Base-by-base conservation (phyloP, 805 yeast species). In the Yarrowia porcina region DNA sequence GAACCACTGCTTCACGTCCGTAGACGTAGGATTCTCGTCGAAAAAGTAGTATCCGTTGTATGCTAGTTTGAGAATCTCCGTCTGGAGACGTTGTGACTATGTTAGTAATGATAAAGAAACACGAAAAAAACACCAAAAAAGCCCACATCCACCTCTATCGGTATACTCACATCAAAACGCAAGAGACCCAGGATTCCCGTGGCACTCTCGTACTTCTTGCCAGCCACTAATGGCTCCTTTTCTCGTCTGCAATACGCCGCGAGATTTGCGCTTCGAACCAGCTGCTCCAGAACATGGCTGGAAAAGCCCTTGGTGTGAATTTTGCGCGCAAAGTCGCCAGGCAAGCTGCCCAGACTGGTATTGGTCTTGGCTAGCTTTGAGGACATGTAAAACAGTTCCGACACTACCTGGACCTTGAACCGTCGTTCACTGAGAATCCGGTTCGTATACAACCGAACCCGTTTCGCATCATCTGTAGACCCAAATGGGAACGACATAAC, bases 401-500 rank as follows among this genome's bases (percentile, higher is more conserved):
- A 18, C n/a, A 56, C 61, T 1, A 56, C 47, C 23, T 39, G 28
- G 12, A 56, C 49, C 49, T 39, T 56, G 39, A 56, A 56, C 1
- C 49, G 61, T 21, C 61, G 38, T 17, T 56, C 61, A 15, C 38
- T 27, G 9, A 56, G 39, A 13, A 56, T 17, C 23, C 61, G 25
- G 13, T 41, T 56, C 15, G 49, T 28, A 30, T 56, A 56, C 5
- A 56, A 21, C 4, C 38, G 27, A 7, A 56, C 28, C 2, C 61
- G 61, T 17, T 56, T 56, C n/a, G 27, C 20, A 12, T 56, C 49
- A 21, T 56, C 61, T 1, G 47, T 20, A 11, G 36, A 11, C 2
- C 59, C 59, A 36, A 35, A 52, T 4, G 59, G 44, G 10, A 56
- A 56, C 10, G 61, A 56, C 28, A 56, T 4, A 4, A 56, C 61